Base-by-base conservation (phyloP, 768 basidiomycete species). In the Leccinum truebloodii region DNA sequence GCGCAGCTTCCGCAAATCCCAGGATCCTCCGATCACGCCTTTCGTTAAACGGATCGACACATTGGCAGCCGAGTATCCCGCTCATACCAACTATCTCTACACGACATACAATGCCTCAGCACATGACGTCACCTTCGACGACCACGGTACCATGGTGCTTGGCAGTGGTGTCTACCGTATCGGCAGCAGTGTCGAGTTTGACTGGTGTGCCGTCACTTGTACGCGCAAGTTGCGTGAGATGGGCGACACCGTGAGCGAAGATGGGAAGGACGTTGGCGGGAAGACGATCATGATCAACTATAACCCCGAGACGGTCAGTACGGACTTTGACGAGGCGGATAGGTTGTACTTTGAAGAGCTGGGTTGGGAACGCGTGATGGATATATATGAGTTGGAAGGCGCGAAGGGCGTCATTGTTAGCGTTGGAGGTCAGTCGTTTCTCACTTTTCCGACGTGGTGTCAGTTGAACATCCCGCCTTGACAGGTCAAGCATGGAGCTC, bases 181-280 rank as follows among this genome's bases (percentile, higher is more conserved):
- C 67, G 97, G 97, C 51, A 94, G 91, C 75, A 95, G 92, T 65
- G 97, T 99, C 71, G 97, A 99, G 80, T 99, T 99, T 73, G 97
- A 99, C 75, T 99, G 97, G 97, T 99, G 97, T 74, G 96, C 97
- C n/a, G 97, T 99, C 44, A 98, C 96, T 1, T 98, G 95, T 73
- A 94, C 95, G 14, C 83, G 97, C 61, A 90, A 90, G 73, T 85
- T 99, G 57, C 84, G 95, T 69, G 86, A 90, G 65, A 92, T 94
- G 85, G 95, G 95, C 73, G 62, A 70, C 20, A 48, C 70, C 10
- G 30, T 55, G 50, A 55, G 32, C 32, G 37, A 60, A 37, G 68
- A 68, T 14, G 70, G 65, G 41, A 37, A 56, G 54, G 49, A 22
- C 14, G 61, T 68, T 26, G 68, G 69, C 1, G 89, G 91, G 72